phyloP scores from a whole-genome alignment of 2,329 filamentous ascomycete genomes.

The Diaporthe longicolla region DNA sequence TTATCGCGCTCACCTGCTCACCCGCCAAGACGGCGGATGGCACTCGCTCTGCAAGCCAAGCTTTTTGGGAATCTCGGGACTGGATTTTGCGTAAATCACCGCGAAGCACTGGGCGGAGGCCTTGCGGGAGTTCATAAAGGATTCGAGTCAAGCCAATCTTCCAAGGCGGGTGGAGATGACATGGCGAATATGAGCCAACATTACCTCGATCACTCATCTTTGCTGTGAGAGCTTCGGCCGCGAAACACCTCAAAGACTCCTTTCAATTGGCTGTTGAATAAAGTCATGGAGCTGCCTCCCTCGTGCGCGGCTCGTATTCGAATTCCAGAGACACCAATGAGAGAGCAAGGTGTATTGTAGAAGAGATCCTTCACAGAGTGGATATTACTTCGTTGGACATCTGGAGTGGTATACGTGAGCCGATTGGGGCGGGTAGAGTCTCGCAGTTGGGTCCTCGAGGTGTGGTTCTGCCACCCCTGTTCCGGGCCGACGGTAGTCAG shows the following conservation, averaged over 20 bases:
- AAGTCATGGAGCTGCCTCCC: too few relatives aligned
- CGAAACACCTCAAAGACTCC: background rate
- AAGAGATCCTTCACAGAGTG: background rate
- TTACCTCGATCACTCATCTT: background rate
- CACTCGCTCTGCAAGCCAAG: conserved; percentile 28
- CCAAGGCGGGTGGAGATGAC: background rate
- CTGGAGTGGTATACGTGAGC: background rate
- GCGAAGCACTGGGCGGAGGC: conserved; percentile 8
- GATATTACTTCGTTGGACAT: too few relatives aligned
- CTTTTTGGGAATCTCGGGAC: conserved; percentile 13
- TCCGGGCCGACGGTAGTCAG: background rate
- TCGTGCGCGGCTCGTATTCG: background rate
- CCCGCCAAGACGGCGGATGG: conserved; percentile 27
- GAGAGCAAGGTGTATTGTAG: background rate
- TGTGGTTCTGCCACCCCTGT: background rate
- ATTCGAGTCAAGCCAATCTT: background rate
- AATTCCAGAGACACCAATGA: background rate
- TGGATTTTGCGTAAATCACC: conserved; percentile 31
- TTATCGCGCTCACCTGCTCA: conserved; percentile 24
- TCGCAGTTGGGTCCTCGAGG: background rate
- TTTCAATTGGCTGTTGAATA: too few relatives aligned
- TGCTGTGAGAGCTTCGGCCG: background rate
- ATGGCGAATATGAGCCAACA: too few relatives aligned
- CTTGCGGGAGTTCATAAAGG: background rate
- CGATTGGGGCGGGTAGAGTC: background rate